These are phyloP conservation scores for Boletus insuetus DNA, from an alignment of 768 basidiomycete species.

Conservation along the genomic window DNA sequence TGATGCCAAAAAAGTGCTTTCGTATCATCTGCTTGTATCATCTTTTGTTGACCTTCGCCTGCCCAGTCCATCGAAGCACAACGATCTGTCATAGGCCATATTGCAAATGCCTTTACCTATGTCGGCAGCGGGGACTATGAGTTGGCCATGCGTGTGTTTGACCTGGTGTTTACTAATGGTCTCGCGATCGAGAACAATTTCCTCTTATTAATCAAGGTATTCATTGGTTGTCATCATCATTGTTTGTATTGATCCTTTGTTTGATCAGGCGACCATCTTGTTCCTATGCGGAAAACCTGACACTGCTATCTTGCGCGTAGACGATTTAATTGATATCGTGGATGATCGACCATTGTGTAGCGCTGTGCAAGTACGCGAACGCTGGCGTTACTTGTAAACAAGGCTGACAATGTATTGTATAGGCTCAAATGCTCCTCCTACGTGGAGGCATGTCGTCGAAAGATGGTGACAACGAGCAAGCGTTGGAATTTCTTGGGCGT, in stretches of 20 bases:
- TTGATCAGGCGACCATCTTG: slow-evolving; percentile 1
- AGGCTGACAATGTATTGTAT: neutral
- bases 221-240: rapidly evolving
- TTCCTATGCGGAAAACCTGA: slow-evolving; percentile 7
- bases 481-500: neutral
- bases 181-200: neutral
- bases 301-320: slow-evolving; percentile 5
- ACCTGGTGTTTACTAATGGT: slow-evolving; percentile 3
- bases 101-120: neutral
- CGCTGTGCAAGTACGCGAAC: slow-evolving; percentile 2
- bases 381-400: neutral
- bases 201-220: slow-evolving; percentile 14
- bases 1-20: slow-evolving; percentile 4
- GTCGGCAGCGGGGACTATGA: neutral
- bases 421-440: slow-evolving; percentile 10
- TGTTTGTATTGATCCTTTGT: neutral
- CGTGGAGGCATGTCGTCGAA: neutral
- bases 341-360: neutral
- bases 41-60: neutral
- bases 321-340: neutral
- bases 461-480: neutral
- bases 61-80: neutral
- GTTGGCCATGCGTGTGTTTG: slow-evolving; percentile 1
- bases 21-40: neutral
- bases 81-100: neutral